Evolutionary conservation across 129 eudicot genomes (phyloP).

Genomic region (Artemisia annua): DNA sequence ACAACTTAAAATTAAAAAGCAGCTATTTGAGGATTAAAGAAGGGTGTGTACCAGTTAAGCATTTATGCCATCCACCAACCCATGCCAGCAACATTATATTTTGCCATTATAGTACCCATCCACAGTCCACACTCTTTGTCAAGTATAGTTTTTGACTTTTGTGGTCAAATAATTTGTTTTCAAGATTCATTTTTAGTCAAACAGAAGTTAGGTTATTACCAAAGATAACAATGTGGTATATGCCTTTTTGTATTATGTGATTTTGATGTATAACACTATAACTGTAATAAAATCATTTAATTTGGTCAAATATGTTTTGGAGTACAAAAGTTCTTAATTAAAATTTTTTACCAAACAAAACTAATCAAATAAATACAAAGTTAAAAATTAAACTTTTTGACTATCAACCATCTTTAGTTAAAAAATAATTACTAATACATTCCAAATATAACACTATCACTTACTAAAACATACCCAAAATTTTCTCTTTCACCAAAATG

Average conservation of each 20-base stretch:
- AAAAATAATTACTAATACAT: no score
- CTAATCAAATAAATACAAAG: no score
- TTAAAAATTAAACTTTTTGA: no score
- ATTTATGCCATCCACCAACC: slow-evolving; percentile 64
- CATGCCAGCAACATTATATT: slow-evolving; percentile 27
- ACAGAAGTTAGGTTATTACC: no score
- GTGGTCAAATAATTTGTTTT: slow-evolving; percentile 5
- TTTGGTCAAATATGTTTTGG: no score
- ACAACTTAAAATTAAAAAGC: background rate
- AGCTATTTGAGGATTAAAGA: background rate
- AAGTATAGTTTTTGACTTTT: background rate
- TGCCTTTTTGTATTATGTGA: background rate
- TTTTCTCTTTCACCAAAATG: no score
- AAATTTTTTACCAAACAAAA: no score
- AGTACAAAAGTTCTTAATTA: no score
- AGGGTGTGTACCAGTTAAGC: slow-evolving; percentile 36
- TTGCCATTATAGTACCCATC: slow-evolving; percentile 24
- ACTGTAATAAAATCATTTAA: no score
- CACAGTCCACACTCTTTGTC: background rate
- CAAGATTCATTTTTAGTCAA: background rate
- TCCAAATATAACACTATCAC: no score
- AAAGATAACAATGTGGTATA: background rate
- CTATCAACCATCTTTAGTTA: no score
- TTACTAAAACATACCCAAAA: no score
- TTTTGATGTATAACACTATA: background rate